Conservation (phyloP, 495 filamentous ascomycete genomes). For the Annulohypoxylon stygium region DNA sequence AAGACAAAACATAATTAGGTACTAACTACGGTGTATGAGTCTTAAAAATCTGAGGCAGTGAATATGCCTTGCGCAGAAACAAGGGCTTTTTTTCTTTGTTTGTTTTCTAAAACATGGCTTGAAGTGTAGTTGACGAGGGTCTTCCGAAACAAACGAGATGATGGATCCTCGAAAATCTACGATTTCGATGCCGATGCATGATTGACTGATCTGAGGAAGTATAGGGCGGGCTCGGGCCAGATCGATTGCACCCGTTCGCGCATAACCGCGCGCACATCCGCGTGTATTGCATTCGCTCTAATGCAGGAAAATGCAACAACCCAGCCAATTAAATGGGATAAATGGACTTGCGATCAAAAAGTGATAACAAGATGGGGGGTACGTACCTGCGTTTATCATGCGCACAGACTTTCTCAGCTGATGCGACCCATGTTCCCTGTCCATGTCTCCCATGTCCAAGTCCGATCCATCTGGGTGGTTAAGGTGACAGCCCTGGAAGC, state of each 20-base stretch:
- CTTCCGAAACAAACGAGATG: not conserved
- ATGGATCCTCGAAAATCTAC: not conserved
- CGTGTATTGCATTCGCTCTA: not conserved
- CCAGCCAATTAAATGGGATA: slow-evolving; percentile 19
- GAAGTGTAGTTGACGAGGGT: not conserved
- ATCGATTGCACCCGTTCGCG: slow-evolving; percentile 9
- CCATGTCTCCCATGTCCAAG: not conserved
- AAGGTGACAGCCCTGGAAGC: not conserved
- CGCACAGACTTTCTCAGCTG: slow-evolving; percentile 23
- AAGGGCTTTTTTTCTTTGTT: not conserved
- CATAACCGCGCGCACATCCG: slow-evolving; percentile 12
- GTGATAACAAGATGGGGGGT: slow-evolving; percentile 8
- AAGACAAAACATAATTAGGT: not conserved
- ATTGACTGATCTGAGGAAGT: slow-evolving; percentile 7
- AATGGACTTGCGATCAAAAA: not conserved
- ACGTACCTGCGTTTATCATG: slow-evolving; percentile 20
- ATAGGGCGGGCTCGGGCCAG: not conserved
- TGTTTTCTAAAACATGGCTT: not conserved
- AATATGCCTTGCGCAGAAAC: not conserved
- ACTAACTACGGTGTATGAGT: not conserved
- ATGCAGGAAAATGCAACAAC: not conserved
- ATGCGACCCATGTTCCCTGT: slow-evolving; percentile 1
- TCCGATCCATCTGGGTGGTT: not conserved
- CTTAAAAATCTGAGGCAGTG: not conserved
- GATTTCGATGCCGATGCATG: slow-evolving; percentile 3